A percentile compares a stretch with the other conserved stretches of the same genome.
Conservation (phyloP, 1,284 basidiomycete genomes). For the Porogramme epimiltina region DNA sequence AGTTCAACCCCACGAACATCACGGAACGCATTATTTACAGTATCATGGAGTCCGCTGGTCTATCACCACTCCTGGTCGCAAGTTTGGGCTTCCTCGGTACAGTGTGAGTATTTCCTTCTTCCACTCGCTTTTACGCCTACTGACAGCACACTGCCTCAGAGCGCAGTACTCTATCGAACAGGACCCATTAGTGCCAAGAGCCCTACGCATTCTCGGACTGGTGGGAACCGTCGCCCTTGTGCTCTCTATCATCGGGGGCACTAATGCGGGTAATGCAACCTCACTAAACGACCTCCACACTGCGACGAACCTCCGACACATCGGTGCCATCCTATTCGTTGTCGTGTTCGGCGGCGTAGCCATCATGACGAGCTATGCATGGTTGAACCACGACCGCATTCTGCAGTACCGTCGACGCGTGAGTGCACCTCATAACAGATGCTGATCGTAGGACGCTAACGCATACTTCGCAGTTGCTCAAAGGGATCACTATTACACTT, state of each 20-base stretch:
- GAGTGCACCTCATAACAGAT: slow-evolving; percentile 6
- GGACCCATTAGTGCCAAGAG: slow-evolving; percentile 21
- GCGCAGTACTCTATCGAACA: slow-evolving; percentile 22
- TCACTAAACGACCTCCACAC: slow-evolving; percentile 12
- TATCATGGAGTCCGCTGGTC: slow-evolving; percentile 55
- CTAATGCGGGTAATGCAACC: slow-evolving; percentile 9
- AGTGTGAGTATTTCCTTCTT: slow-evolving; percentile 45
- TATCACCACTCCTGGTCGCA: slow-evolving; percentile 54
- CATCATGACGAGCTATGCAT: slow-evolving; percentile 45
- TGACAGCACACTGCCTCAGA: slow-evolving; percentile 25
- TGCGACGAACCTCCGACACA: slow-evolving; percentile 43
- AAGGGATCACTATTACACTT: slow-evolving; percentile 51
- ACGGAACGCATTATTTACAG: slow-evolving; percentile 52
- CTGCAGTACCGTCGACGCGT: slow-evolving; percentile 52
- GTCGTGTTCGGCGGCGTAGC: slow-evolving; percentile 48
- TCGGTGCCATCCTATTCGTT: slow-evolving; percentile 51
- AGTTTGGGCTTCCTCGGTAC: slow-evolving; percentile 62
- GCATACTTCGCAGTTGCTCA: slow-evolving; percentile 41
- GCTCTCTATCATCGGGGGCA: slow-evolving; percentile 53
- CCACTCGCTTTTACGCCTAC: slow-evolving; percentile 1
- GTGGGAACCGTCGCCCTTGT: slow-evolving; percentile 45
- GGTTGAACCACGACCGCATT: slow-evolving; percentile 48
- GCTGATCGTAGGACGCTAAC: neutral
- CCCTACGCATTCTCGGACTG: slow-evolving; percentile 41
- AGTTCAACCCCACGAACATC: slow-evolving; percentile 39